A percentile compares a stretch with the other conserved stretches of the same genome.
Evolutionary conservation across 805 yeast species (phyloP).

Genomic region (Pichia californica): DNA sequence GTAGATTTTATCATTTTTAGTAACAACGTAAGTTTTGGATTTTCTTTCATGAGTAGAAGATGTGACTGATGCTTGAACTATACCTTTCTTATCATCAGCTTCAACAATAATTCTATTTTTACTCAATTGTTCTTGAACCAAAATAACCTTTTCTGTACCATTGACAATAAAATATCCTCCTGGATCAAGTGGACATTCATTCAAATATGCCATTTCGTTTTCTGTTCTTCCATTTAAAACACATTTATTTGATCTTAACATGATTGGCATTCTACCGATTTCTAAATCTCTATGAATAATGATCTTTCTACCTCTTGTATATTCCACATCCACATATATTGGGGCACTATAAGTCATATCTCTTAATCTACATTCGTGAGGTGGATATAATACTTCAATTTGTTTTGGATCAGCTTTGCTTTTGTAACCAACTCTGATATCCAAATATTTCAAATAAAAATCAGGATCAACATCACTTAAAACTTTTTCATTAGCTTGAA

Average conservation of each 20-base stretch:
- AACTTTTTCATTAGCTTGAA: conserved; percentile 82
- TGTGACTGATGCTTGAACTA: conserved; percentile 96
- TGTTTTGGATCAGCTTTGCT: conserved; percentile 41
- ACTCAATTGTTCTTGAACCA: conserved; percentile 93
- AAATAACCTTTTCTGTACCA: conserved; percentile 95
- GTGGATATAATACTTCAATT: conserved; percentile 65
- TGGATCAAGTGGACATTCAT: conserved; percentile 96
- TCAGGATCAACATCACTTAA: conserved; percentile 96
- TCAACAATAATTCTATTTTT: conserved; percentile 97
- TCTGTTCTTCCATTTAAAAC: conserved; percentile 74
- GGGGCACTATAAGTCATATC: conserved; percentile 95
- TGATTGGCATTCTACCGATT: conserved; percentile 98
- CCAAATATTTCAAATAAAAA: conserved; percentile 86
- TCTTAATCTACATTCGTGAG: conserved; percentile 92
- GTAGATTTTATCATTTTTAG: conserved; percentile 83
- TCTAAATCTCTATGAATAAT: conserved; percentile 85
- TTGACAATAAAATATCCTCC: conserved; percentile 98
- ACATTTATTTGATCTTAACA: conserved; percentile 92
- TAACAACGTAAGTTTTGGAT: conserved; percentile 91
- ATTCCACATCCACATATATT: conserved; percentile 92
- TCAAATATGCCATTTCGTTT: conserved; percentile 74
- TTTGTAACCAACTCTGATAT: conserved; percentile 83
- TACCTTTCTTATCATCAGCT: conserved; percentile 89
- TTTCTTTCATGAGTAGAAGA: conserved; percentile 98
- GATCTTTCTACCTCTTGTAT: conserved; percentile 90